Evolutionary conservation across 139 green algal species (phyloP), one percentile per base, ranked within the genome.

Genomic region (Dunaliella primolecta): DNA sequence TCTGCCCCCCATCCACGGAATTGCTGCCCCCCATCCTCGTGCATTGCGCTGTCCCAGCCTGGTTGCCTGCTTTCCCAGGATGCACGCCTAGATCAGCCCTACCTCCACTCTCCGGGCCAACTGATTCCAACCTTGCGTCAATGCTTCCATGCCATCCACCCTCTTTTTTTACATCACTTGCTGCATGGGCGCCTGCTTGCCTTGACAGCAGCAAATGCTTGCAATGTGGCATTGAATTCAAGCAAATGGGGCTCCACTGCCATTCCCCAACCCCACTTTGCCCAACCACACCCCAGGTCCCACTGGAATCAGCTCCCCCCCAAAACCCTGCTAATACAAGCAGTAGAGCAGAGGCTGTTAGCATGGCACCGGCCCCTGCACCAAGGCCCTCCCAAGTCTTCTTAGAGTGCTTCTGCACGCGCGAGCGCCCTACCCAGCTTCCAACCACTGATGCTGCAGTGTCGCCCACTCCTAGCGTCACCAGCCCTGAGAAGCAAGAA

Each of bases 301-400:
- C 74, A 94, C 72, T 32, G n/a, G 75, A 84, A 0, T 81, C 78
- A 83, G 96, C 24, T 3, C 46, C 15, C 46, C 46, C 46, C 15
- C 46, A 7, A 7, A 64, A 15, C 46, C 46, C 46, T 25, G 46
- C 46, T 15, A 15, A 25, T 15, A 64, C 7, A 7, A 64, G 46
- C 64, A 80, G 21, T n/a, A 74, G 29, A 84, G 32, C 75, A 93
- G 80, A 32, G 2, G 75, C 88, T 0, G 74, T 38, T 82, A 97
- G 23, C 25, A 92, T 95, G 0, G 79, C 82, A 21, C 33, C 78
- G 0, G 85, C 83, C 1, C 88, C 94, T 31, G 90, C 91, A 2
- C 86, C 55, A 0, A 90, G 94, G n/a, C 94, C 94, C 85, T 97
- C 94, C 57, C 90, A 72, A 11, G 94, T 97, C 84, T 97, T 97